phyloP scores from a whole-genome alignment of 805 yeast species.

The Kodamaea leandrae region DNA sequence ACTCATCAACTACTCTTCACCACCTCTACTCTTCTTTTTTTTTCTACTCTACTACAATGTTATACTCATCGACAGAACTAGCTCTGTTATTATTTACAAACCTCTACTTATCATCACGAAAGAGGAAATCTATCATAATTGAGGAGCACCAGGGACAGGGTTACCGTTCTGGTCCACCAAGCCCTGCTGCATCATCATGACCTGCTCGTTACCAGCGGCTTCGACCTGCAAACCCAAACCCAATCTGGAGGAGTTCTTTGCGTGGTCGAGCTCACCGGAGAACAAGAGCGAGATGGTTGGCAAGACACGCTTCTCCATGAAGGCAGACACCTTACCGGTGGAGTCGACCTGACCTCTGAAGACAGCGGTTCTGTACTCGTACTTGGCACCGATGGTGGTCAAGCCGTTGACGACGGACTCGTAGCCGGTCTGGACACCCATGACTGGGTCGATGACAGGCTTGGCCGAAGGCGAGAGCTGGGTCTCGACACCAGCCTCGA shows the following conservation, averaged over 20 bases:
- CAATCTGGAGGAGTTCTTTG: constrained; percentile 63
- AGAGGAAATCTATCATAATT: constrained; percentile 38
- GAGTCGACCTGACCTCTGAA: constrained; percentile 95
- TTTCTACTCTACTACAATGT: no score
- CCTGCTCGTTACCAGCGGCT: constrained; percentile 90
- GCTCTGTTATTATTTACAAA: no score
- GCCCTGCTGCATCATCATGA: constrained; percentile 88
- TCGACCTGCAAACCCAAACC: constrained; percentile 96
- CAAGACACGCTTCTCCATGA: constrained; percentile 88
- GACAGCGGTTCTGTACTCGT: constrained; percentile 93
- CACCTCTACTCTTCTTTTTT: no score
- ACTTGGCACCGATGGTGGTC: constrained; percentile 94
- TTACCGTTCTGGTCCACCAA: constrained; percentile 79
- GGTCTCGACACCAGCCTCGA: constrained; percentile 93
- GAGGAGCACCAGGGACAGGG: constrained; percentile 80
- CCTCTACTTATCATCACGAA: no score
- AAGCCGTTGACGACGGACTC: constrained; percentile 86
- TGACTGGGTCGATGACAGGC: constrained; percentile 71
- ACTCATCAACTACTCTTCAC: no score
- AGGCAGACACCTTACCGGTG: constrained; percentile 83
- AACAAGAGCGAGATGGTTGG: constrained; percentile 88
- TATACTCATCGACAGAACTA: no score
- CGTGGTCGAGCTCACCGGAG: constrained; percentile 91
- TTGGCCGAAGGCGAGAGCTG: constrained; percentile 72
- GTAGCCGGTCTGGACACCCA: constrained; percentile 77